phyloP scores from a whole-genome alignment of 2,329 filamentous ascomycete genomes.

The Phoma sp. region DNA sequence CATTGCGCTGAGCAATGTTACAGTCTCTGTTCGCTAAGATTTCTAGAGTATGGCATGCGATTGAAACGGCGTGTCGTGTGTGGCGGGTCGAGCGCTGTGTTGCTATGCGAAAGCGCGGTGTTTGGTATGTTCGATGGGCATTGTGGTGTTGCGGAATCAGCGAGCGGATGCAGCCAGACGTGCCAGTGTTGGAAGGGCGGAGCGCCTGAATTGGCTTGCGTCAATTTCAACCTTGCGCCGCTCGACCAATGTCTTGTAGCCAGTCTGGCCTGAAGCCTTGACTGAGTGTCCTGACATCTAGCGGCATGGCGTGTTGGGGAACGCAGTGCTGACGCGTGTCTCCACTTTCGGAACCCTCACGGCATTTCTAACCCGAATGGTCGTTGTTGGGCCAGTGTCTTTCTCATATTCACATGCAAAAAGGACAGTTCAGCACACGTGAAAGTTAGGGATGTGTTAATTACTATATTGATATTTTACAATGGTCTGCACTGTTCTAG shows the following conservation, averaged over 20 bases:
- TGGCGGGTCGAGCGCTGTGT: neutral
- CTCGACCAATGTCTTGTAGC: conserved; percentile 17
- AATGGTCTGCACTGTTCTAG: conserved; percentile 1
- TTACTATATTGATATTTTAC: conserved; percentile 15
- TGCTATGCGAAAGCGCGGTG: conserved; percentile 18
- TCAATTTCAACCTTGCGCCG: conserved; percentile 21
- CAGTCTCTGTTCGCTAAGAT: conserved; percentile 13
- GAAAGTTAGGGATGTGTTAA: conserved; percentile 4
- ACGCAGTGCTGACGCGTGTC: conserved; percentile 36
- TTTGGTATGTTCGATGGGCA: conserved; percentile 19
- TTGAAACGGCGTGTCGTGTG: neutral
- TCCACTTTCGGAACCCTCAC: conserved; percentile 25
- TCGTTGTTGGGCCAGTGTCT: conserved; percentile 1
- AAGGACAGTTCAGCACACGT: neutral
- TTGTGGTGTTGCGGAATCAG: conserved; percentile 4
- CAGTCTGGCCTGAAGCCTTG: conserved; percentile 22
- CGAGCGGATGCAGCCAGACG: conserved; percentile 17
- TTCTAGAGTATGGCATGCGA: neutral
- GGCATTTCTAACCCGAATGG: conserved; percentile 20
- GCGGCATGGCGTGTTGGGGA: conserved; percentile 28
- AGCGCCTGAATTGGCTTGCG: conserved; percentile 8
- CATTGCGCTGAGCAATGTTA: conserved; percentile 21
- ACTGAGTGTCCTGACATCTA: conserved; percentile 35
- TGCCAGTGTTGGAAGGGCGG: neutral
- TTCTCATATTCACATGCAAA: conserved; percentile 10